Conservation (phyloP, 805 yeast species). For the Barnettozyma siamensis region DNA sequence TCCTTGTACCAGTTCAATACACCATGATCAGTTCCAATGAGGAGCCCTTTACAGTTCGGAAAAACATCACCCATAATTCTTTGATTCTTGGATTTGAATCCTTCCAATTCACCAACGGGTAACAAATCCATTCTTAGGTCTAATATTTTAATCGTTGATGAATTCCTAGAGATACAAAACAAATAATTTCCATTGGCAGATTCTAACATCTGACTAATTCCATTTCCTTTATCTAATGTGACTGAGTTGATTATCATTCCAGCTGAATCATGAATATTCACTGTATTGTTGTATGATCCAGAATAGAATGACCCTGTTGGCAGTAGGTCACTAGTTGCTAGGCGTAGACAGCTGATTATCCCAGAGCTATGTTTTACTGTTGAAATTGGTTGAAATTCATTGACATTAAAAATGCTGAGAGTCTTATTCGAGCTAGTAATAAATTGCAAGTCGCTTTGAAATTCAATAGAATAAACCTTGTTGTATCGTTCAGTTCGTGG, state of each 20-base stretch:
- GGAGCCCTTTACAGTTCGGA: slow-evolving; percentile 22
- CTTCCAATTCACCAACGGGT: slow-evolving; percentile 9
- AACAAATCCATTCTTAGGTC: slow-evolving; percentile 30
- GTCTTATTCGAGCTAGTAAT: slow-evolving; percentile 28
- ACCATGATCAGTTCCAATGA: slow-evolving; percentile 25
- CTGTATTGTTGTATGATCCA: slow-evolving; percentile 29
- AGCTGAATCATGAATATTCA: slow-evolving; percentile 26
- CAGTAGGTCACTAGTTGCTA: slow-evolving; percentile 11
- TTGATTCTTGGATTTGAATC: slow-evolving; percentile 16
- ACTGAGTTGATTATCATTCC: slow-evolving; percentile 15
- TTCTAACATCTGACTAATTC: slow-evolving; percentile 30
- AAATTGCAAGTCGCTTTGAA: slow-evolving; percentile 20
- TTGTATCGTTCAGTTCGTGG: slow-evolving; percentile 29
- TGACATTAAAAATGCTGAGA: slow-evolving; percentile 28
- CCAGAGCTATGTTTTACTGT: slow-evolving; percentile 10
- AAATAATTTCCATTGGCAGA: slow-evolving; percentile 33
- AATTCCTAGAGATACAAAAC: slow-evolving; percentile 28
- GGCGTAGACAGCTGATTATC: slow-evolving; percentile 17
- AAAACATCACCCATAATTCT: slow-evolving; percentile 21
- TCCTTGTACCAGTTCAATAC: slow-evolving; percentile 18
- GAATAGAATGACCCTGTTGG: slow-evolving; percentile 21
- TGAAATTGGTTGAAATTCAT: slow-evolving; percentile 20
- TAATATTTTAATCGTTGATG: slow-evolving; percentile 26
- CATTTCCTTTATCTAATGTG: slow-evolving; percentile 23
- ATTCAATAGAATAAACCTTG: slow-evolving; percentile 26